A percentile compares a stretch with the other conserved stretches of the same genome.
Evolutionary conservation across 139 green algal genomes (phyloP).

Genomic region (Yamagishiella unicocca): DNA sequence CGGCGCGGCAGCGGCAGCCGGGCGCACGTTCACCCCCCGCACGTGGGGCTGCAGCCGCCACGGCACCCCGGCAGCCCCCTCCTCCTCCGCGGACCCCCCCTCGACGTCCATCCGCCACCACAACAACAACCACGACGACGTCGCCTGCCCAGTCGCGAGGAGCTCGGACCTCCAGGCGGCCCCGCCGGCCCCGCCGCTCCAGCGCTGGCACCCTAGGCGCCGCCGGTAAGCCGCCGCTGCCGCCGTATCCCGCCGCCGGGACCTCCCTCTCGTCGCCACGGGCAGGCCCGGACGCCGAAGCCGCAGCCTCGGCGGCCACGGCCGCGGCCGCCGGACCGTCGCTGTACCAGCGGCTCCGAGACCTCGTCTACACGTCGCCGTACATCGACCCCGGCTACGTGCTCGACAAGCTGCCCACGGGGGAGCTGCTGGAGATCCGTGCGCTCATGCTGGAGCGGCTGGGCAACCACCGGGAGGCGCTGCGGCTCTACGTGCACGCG

Average conservation of each 20-base stretch:
- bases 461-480: constrained; percentile 78
- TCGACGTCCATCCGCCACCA: no score
- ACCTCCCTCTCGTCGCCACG: not conserved
- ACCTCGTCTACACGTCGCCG: constrained; percentile 72
- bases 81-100: no score
- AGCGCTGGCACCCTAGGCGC: not conserved
- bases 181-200: not conserved
- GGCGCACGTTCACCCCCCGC: no score
- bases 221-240: not conserved
- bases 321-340: constrained; percentile 15
- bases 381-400: constrained; percentile 80
- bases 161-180: not conserved
- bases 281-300: not conserved
- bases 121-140: no score
- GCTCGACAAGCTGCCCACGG: constrained; percentile 74
- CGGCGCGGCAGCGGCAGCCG: not conserved
- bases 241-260: not conserved
- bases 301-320: not conserved
- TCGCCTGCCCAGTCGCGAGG: not conserved
- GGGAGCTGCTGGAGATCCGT: constrained; percentile 78
- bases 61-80: not conserved
- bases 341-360: constrained; percentile 66
- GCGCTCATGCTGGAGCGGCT: constrained; percentile 87
- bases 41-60: not conserved
- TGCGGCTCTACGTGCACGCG: constrained; percentile 78